These are phyloP conservation scores for Cryomyces minteri DNA, from an alignment of 495 filamentous ascomycete species.

Conservation along the genomic window DNA sequence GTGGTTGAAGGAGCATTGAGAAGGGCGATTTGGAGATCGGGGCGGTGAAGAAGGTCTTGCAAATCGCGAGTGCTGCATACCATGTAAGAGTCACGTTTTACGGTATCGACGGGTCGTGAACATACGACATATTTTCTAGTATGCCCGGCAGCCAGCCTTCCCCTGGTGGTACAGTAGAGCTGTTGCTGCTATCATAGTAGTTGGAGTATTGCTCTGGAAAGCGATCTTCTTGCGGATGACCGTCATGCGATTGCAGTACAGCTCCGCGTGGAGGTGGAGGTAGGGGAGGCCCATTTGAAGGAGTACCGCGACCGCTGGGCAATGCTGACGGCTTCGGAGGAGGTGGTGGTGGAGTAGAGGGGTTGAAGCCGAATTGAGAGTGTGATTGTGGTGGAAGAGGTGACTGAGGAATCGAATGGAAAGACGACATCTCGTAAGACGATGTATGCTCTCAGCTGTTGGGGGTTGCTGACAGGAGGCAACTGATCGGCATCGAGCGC, in stretches of 20 bases:
- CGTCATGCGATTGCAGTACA: neutral
- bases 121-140: conserved; percentile 20
- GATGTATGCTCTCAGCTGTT: too few species aligned
- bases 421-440: too few species aligned
- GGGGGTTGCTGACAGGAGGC: too few species aligned
- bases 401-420: too few species aligned
- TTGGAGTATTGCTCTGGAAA: conserved; percentile 3
- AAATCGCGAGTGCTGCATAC: conserved; percentile 19
- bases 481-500: too few species aligned
- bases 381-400: conserved; percentile 4
- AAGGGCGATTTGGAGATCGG: conserved; percentile 19
- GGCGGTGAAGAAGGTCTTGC: conserved; percentile 16
- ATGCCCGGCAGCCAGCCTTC: conserved; percentile 21
- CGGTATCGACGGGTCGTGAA: neutral
- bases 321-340: conserved; percentile 21
- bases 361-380: conserved; percentile 13
- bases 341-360: conserved; percentile 20
- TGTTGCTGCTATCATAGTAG: neutral
- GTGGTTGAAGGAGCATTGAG: conserved; percentile 39
- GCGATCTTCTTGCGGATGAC: conserved; percentile 8
- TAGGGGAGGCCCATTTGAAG: conserved; percentile 18
- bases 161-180: conserved; percentile 8
- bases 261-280: conserved; percentile 18
- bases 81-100: too few species aligned
- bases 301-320: conserved; percentile 14